Conservation (phyloP, 2,329 filamentous ascomycete species). For the Cryphonectria radicalis region DNA sequence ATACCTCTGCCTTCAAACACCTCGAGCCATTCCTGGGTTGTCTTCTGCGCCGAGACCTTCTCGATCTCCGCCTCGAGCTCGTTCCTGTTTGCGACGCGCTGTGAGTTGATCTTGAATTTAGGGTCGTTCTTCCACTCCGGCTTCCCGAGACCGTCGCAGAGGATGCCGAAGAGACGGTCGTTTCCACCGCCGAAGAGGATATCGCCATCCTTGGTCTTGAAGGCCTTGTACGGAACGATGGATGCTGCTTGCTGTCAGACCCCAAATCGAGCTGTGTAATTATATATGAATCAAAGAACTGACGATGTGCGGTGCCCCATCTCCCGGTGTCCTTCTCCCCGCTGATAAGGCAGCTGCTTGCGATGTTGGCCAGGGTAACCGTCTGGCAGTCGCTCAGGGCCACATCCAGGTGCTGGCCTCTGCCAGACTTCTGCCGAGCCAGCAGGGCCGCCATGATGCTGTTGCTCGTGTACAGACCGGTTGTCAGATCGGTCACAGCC, state of each 20-base stretch:
- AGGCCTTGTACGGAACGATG: constrained; percentile 93
- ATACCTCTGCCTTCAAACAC: constrained; percentile 88
- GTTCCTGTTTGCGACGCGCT: constrained; percentile 71
- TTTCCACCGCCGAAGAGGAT: constrained; percentile 76
- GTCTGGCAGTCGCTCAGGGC: constrained; percentile 93
- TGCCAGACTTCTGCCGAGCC: constrained; percentile 72
- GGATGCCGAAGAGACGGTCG: constrained; percentile 67
- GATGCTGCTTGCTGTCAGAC: constrained; percentile 62
- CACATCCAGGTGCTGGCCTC: constrained; percentile 91
- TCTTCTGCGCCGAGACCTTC: constrained; percentile 71
- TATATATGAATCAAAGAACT: constrained; percentile 33
- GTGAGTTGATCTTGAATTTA: constrained; percentile 64
- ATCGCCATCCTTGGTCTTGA: constrained; percentile 72
- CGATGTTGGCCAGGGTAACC: constrained; percentile 92
- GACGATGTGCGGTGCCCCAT: constrained; percentile 96
- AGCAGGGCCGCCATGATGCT: constrained; percentile 92
- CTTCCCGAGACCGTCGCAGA: constrained; percentile 63
- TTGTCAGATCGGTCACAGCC: constrained; percentile 94
- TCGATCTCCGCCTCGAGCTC: constrained; percentile 82
- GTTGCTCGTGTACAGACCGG: constrained; percentile 92
- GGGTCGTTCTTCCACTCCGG: constrained; percentile 64
- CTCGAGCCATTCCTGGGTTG: constrained; percentile 85
- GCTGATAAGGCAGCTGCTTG: constrained; percentile 86
- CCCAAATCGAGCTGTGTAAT: background rate
- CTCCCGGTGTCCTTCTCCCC: constrained; percentile 85